These are phyloP conservation scores for Myxozyma nipponensis DNA, from an alignment of 805 yeast genomes.

Conservation along the genomic window DNA sequence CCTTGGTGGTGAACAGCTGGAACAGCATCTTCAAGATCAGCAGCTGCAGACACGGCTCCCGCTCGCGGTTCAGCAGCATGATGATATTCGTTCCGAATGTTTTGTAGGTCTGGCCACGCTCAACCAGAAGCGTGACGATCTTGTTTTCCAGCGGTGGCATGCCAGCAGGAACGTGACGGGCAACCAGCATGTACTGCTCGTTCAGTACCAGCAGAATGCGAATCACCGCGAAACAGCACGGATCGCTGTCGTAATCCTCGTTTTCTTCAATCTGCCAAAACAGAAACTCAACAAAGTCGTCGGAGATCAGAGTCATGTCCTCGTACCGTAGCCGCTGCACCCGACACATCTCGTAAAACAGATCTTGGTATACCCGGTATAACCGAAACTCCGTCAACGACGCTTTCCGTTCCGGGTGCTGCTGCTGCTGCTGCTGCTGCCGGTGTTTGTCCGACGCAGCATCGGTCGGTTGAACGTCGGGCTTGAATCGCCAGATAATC, in stretches of 20 bases:
- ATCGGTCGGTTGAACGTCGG: too few relatives aligned
- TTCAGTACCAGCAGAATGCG: constrained; percentile 69
- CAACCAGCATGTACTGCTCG: constrained; percentile 79
- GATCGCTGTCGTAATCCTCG: constrained; percentile 44
- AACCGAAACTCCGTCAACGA: constrained; percentile 35
- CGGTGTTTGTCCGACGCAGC: too few relatives aligned
- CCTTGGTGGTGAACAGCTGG: constrained; percentile 62
- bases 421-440: constrained; percentile 29
- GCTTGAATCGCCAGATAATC: constrained; percentile 40
- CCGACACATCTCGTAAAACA: constrained; percentile 54
- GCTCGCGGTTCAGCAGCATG: constrained; percentile 64
- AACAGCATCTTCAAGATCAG: constrained; percentile 76
- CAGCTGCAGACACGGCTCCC: constrained; percentile 66
- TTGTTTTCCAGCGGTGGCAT: constrained; percentile 37
- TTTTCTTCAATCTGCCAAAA: constrained; percentile 45
- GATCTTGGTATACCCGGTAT: constrained; percentile 47
- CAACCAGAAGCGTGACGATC: constrained; percentile 54
- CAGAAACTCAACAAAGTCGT: constrained; percentile 47
- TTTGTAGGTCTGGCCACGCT: constrained; percentile 44
- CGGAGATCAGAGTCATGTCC: constrained; percentile 45
- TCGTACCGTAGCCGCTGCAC: constrained; percentile 44
- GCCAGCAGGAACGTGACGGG: constrained; percentile 1
- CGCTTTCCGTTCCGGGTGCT: constrained; percentile 1
- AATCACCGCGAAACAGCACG: constrained; percentile 63
- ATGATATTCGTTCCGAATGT: constrained; percentile 67